phyloP scores from a whole-genome alignment of 345 rosid species.

The Odontarrhena argentea region DNA sequence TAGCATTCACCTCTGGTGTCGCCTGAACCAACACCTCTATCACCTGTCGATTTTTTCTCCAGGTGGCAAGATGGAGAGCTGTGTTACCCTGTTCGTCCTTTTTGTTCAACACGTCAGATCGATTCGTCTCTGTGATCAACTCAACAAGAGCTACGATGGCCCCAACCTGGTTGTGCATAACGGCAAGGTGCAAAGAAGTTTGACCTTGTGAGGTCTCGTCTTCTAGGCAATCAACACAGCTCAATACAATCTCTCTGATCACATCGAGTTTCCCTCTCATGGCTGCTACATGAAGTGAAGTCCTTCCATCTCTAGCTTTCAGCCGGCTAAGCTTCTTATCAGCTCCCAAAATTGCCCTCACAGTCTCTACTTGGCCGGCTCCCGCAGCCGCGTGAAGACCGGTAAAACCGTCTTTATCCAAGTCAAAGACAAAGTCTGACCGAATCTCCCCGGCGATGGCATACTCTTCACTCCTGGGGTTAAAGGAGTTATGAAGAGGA shows the following conservation, averaged over 20 bases:
- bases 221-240: constrained; percentile 44
- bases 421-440: constrained; percentile 42
- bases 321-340: constrained; percentile 43
- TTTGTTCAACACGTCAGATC: constrained; percentile 35
- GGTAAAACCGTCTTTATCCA: constrained; percentile 47
- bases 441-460: constrained; percentile 42
- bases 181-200: constrained; percentile 52
- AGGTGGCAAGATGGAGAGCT: constrained; percentile 48
- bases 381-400: constrained; percentile 53
- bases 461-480: constrained; percentile 35
- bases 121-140: constrained; percentile 42
- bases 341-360: constrained; percentile 39
- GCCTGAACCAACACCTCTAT: constrained; percentile 48
- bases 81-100: constrained; percentile 52
- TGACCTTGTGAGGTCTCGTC: constrained; percentile 46
- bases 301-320: constrained; percentile 45
- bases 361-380: constrained; percentile 43
- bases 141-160: constrained; percentile 41
- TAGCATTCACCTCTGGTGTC: constrained; percentile 43
- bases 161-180: constrained; percentile 39
- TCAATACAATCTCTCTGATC: constrained; percentile 42
- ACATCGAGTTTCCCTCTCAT: constrained; percentile 45
- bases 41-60: constrained; percentile 54
- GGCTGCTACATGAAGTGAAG: constrained; percentile 48
- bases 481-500: constrained; percentile 40